Evolutionary conservation across 441 rosid species (phyloP), one percentile per base, ranked within the genome.

Genomic region (Hura crepitans): DNA sequence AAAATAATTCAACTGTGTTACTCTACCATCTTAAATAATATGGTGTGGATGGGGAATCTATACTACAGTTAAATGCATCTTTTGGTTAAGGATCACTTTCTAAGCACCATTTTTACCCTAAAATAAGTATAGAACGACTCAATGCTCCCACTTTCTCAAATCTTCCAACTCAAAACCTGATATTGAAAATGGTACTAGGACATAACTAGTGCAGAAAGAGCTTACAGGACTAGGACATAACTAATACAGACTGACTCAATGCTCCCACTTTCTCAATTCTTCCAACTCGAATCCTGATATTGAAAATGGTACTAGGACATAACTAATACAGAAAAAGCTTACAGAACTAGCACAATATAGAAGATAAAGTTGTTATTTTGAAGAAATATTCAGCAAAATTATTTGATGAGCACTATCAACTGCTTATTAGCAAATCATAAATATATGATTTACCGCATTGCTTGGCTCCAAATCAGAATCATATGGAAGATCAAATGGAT

Each of bases 401-500:
- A 65, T 45, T 54, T 18, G 33, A 46, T 46, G 27, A 74, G 46
- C 45, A 25, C 37, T 70, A 63, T 31, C 35, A 66, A 67, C 67
- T 22, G 57, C 47, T 35, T n/a, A 59, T 47, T 28, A 37, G 76
- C 62, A 70, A 59, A 71, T 62, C 33, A 8, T 60, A 72, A 31
- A 58, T 62, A 57, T 42, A 51, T 35, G 72, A 71, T 85, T 66
- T 85, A 94, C 99, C 97, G 80, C 77, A 77, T 85, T 81, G 74
- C 75, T 76, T 49, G 83, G 82, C 60, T 85, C 97, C 63, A 75
- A 49, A 53, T 83, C 90, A 55, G 89, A 78, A 78, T 89, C 94
- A 79, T 76, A 90, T 33, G 99, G 90, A 71, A 94, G 79, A 85
- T 94, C 99, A 85, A 94, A 94, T 25, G 99, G 99, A 72, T 94